Evolutionary conservation across 805 yeast species (phyloP).

Genomic region (Sugiyamaella americana): DNA sequence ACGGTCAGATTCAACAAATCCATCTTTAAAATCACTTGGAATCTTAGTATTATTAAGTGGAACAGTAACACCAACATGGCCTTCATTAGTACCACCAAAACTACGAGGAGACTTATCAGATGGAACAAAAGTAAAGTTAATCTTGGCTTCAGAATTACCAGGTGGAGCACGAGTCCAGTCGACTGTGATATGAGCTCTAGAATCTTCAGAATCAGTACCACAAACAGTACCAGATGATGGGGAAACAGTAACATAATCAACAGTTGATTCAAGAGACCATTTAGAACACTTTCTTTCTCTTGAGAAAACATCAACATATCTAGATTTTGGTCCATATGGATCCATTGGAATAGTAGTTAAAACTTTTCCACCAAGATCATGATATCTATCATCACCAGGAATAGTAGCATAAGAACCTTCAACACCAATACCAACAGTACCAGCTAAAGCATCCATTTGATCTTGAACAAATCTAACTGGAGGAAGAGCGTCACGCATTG

Average conservation of each 20-base stretch:
- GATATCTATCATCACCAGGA: slow-evolving; percentile 16
- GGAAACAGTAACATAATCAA: slow-evolving; percentile 8
- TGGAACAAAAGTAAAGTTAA: slow-evolving; percentile 2
- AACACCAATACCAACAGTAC: slow-evolving; percentile 10
- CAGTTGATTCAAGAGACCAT: slow-evolving; percentile 10
- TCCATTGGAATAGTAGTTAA: slow-evolving; percentile 10
- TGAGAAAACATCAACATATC: slow-evolving; percentile 12
- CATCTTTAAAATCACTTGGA: slow-evolving; percentile 7
- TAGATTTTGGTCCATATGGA: slow-evolving; percentile 7
- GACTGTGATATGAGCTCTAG: slow-evolving; percentile 6
- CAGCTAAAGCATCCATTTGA: slow-evolving; percentile 3
- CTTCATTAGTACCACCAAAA: slow-evolving; percentile 2
- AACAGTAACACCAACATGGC: slow-evolving; percentile 1
- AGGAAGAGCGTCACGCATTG: slow-evolving; percentile 14
- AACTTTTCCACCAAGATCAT: slow-evolving; percentile 7
- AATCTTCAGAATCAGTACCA: slow-evolving; percentile 8
- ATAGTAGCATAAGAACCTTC: slow-evolving; percentile 14
- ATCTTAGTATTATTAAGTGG: slow-evolving; percentile 7
- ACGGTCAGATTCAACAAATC: slow-evolving; percentile 18
- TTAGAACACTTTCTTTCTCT: slow-evolving; percentile 5
- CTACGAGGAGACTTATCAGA: background rate
- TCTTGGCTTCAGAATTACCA: slow-evolving; percentile 2
- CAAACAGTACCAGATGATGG: slow-evolving; percentile 12
- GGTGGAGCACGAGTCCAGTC: slow-evolving; percentile 11
- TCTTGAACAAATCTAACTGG: slow-evolving; percentile 10